Percentiles rank a stretch among this genome's conserved stretches.
These are phyloP conservation scores for Cercophora sp. DNA, from an alignment of 495 filamentous ascomycete species.

Conservation along the genomic window DNA sequence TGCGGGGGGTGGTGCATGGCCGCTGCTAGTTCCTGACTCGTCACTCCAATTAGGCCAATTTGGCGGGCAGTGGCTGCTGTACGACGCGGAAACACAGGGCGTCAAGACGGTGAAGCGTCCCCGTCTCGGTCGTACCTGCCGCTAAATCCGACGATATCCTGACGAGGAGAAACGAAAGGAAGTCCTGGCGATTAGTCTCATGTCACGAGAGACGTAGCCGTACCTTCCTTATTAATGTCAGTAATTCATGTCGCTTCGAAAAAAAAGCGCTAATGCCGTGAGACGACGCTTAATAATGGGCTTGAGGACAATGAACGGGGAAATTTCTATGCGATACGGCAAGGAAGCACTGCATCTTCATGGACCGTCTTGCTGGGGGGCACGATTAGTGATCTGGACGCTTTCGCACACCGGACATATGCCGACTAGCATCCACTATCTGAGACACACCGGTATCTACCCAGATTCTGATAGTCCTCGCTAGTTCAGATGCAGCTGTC, in stretches of 20 bases:
- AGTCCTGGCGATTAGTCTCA: too few relatives aligned
- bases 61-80: neutral
- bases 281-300: conserved; percentile 7
- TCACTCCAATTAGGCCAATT: neutral
- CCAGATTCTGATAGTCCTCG: neutral
- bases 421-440: conserved; percentile 1
- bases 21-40: conserved; percentile 7
- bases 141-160: too few relatives aligned
- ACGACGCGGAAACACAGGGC: neutral
- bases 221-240: too few relatives aligned
- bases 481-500: too few relatives aligned
- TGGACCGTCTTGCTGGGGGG: neutral
- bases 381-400: conserved; percentile 11
- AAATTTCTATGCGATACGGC: too few relatives aligned
- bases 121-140: too few relatives aligned
- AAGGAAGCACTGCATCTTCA: neutral
- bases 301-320: neutral
- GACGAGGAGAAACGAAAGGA: too few relatives aligned
- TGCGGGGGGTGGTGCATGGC: neutral
- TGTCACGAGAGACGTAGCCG: too few relatives aligned
- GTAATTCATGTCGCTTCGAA: too few relatives aligned
- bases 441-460: neutral
- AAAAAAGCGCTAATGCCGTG: neutral
- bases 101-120: neutral
- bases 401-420: neutral